These are phyloP conservation scores for Phytophthora sp. DNA, from an alignment of 352 stramenopile genomes.

Conservation along the genomic window DNA sequence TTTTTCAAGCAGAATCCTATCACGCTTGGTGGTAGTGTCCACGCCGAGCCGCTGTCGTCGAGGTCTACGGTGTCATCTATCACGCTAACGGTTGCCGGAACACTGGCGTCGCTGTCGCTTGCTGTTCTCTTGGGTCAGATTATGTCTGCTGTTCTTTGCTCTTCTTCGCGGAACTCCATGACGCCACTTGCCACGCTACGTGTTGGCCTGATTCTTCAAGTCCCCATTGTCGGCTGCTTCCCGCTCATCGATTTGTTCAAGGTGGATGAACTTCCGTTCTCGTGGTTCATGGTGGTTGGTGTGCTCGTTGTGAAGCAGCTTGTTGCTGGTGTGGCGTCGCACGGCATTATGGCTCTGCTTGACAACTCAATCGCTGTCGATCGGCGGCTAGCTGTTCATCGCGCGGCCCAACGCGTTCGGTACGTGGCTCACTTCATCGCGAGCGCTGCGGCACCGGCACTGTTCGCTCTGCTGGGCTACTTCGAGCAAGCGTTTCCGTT, in stretches of 20 bases:
- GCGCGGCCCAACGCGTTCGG: constrained; percentile 60
- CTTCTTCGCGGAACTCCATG: constrained; percentile 60
- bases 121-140: constrained; percentile 62
- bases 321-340: constrained; percentile 60
- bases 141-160: constrained; percentile 55
- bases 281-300: constrained; percentile 61
- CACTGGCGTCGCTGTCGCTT: constrained; percentile 55
- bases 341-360: constrained; percentile 69
- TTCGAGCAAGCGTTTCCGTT: constrained; percentile 80
- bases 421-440: constrained; percentile 68
- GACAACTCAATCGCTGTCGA: constrained; percentile 86
- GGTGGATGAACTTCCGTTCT: constrained; percentile 64
- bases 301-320: constrained; percentile 73
- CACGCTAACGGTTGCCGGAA: constrained; percentile 63
- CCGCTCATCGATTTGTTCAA: constrained; percentile 79
- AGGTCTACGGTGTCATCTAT: constrained; percentile 54
- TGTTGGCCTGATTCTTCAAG: constrained; percentile 77
- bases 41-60: constrained; percentile 41
- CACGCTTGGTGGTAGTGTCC: constrained; percentile 42
- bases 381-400: constrained; percentile 71
- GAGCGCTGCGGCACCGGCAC: constrained; percentile 46
- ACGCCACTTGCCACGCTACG: constrained; percentile 79
- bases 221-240: constrained; percentile 71
- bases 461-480: constrained; percentile 82
- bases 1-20: constrained; percentile 76